phyloP scores from a whole-genome alignment of 345 rosid species.

The Citrus unshiu region DNA sequence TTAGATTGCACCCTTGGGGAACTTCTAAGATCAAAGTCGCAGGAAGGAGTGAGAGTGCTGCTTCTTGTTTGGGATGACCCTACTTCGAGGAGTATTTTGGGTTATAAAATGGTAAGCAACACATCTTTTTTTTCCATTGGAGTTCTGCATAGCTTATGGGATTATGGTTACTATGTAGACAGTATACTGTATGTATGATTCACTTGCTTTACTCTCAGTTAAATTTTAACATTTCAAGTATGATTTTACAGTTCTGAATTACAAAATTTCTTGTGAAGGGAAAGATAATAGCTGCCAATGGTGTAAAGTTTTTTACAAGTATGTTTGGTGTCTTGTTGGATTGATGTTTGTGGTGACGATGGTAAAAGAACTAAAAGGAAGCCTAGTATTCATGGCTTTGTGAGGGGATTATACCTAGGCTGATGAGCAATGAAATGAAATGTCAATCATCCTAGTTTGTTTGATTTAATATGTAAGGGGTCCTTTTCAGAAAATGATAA shows the following conservation, averaged over 20 bases:
- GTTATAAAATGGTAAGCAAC: conserved; percentile 70
- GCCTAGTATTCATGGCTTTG: not conserved
- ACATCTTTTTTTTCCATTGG: not conserved
- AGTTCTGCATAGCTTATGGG: not conserved
- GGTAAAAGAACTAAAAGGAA: not conserved
- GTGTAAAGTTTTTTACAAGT: not conserved
- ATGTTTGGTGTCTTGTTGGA: not conserved
- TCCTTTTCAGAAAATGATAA: not conserved
- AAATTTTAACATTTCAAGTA: not conserved
- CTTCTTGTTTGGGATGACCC: conserved; percentile 98
- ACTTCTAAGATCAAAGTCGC: conserved; percentile 78
- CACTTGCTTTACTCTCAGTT: not conserved
- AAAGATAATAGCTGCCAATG: not conserved
- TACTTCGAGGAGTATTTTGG: conserved; percentile 86
- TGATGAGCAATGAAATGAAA: not conserved
- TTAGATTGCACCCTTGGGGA: conserved; percentile 65
- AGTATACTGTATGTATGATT: not conserved
- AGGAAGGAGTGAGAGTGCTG: conserved; percentile 93
- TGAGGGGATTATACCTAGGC: not conserved
- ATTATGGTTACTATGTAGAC: not conserved
- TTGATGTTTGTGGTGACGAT: not conserved
- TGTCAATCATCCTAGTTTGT: not conserved
- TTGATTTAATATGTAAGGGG: not conserved
- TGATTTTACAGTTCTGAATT: not conserved
- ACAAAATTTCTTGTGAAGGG: not conserved